Evolutionary conservation across 2,329 filamentous ascomycete species (phyloP).

Genomic region (Fusarium fujikuroi): DNA sequence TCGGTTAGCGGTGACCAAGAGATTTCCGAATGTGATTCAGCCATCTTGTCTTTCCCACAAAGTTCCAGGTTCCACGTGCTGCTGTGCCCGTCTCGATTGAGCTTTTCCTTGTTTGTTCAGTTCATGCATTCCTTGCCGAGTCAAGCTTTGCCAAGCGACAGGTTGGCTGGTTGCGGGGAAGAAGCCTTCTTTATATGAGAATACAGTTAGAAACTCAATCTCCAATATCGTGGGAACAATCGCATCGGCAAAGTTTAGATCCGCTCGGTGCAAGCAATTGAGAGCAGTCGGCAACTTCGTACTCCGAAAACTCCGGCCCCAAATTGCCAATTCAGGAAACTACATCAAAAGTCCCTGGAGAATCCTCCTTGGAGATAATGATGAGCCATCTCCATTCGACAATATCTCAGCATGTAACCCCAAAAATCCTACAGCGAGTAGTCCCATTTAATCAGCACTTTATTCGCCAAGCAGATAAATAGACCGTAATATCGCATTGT

Average conservation of each 20-base stretch:
- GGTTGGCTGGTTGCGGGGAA: neutral
- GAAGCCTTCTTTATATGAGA: neutral
- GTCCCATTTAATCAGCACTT: constrained; percentile 6
- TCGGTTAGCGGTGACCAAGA: constrained; percentile 12
- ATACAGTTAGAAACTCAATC: neutral
- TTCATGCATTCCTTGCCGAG: neutral
- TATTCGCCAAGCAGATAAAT: neutral
- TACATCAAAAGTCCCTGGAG: constrained; percentile 14
- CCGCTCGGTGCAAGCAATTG: neutral
- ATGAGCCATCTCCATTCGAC: neutral
- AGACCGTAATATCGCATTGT: neutral
- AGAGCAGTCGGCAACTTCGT: neutral
- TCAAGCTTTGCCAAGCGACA: constrained; percentile 12
- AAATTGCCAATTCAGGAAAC: constrained; percentile 11
- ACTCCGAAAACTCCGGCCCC: constrained; percentile 28
- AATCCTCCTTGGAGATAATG: constrained; percentile 20
- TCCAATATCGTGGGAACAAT: neutral
- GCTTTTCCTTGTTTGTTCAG: neutral
- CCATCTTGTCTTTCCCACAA: neutral
- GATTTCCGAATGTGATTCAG: constrained; percentile 5
- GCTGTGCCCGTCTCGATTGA: neutral
- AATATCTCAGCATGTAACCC: neutral
- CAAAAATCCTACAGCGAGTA: neutral
- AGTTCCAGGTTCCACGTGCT: neutral
- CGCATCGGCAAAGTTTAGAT: neutral